These are phyloP conservation scores for Anisodus acutangulus DNA, from an alignment of 257 asterid genomes.

Conservation along the genomic window DNA sequence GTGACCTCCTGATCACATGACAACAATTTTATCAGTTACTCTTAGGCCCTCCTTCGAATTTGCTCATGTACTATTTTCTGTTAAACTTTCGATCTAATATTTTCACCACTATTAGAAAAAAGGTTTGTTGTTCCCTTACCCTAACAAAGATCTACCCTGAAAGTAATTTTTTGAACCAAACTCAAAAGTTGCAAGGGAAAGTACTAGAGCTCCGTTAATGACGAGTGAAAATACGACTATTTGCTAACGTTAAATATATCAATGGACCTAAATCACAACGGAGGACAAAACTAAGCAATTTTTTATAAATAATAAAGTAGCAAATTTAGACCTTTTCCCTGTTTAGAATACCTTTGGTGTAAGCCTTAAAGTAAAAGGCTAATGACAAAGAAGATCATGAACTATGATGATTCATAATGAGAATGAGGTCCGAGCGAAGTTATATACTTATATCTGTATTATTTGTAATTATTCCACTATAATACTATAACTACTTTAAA, in stretches of 20 bases:
- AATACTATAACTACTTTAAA: not conserved
- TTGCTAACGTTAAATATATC: not conserved
- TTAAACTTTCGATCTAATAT: not conserved
- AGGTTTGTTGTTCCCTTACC: not conserved
- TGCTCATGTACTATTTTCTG: not conserved
- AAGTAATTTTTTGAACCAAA: not conserved
- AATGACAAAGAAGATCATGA: not conserved
- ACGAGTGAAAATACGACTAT: not conserved
- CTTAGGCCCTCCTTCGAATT: no score
- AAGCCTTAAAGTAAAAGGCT: not conserved
- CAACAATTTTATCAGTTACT: no score
- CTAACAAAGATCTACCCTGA: not conserved
- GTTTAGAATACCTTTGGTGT: not conserved
- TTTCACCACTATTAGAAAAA: not conserved
- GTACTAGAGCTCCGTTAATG: not conserved
- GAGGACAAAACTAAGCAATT: not conserved
- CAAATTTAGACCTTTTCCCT: not conserved
- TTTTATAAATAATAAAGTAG: not conserved
- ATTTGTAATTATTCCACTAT: constrained; percentile 19
- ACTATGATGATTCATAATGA: constrained; percentile 5
- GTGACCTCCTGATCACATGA: no score
- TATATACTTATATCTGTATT: not conserved
- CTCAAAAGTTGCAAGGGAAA: not conserved
- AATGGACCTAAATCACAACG: not conserved
- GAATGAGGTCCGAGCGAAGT: not conserved